Evolutionary conservation across 306 rosid species (phyloP), one percentile per base, ranked within the genome.

Genomic region (Begonia masoniana): DNA sequence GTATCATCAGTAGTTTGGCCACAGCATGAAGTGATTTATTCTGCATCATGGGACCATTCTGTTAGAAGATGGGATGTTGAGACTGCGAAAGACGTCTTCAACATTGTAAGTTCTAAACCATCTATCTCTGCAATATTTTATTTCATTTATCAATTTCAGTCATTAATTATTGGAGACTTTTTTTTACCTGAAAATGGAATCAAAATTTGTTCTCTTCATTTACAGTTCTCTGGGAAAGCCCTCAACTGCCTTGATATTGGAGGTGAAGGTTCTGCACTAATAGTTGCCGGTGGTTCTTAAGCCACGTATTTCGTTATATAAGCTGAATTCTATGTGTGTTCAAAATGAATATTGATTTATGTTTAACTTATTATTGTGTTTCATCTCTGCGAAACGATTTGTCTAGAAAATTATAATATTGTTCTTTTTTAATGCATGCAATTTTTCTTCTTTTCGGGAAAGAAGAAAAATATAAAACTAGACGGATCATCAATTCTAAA

Each of bases 1-100:
- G 94, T 91, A 21, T 86, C 96, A 63, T 63, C 94, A 21, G 92
- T 91, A 50, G 76, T 70, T 55, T 91, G 96, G 99, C 79, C 88
- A 11, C 71, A 78, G 54, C 80, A 47, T 35, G 88, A 74, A 35
- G 64, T 73, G 63, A 81, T 91, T 53, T 91, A 77, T 71, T 91
- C 99, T 66, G 84, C 94, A 35, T 91, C 99, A 0, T 81, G 94
- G 96, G 96, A 91, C 76, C 96, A 86, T 74, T 78, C 96, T 62
- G 58, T 81, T 54, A 77, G 92, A 70, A 71, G 63, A 56, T 86
- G 99, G 99, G 91, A 91, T 60, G 94, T 69, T 1, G 92, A 85
- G 74, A 81, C 81, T 0, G 88, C 96, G 57, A 83, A 79, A 71
- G 78, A 75, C 57, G 41, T 66, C 63, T 51, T n/a, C n/a, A n/a